Evolutionary conservation across 2,329 filamentous ascomycete species (phyloP), one percentile per base, ranked within the genome.

Genomic region (Trichoderma simmonsii): DNA sequence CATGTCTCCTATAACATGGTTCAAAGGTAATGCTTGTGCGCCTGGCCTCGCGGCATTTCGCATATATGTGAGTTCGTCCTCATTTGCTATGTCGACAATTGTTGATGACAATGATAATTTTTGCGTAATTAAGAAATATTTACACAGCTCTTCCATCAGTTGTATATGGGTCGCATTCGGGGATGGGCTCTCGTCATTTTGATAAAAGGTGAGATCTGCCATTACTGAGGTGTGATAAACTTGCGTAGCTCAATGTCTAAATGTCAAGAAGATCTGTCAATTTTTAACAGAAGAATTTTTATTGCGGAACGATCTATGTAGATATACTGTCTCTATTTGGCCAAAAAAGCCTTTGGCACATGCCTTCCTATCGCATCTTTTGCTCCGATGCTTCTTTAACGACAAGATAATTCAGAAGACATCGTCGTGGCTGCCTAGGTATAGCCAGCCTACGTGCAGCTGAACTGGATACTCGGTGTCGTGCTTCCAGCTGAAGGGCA

Each of bases 1-100:
- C 28, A 72, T 68, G 4, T 73, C 72, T 1, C 65, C 43, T 4
- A 73, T 28, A 26, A 73, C 66, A 2, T 63, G 66, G 18, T 39
- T 34, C 34, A 67, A 8, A 0, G 64, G 51, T 9, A 34, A 12
- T 3, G 21, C 64, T 7, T 59, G 30, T 43, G 64, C 28, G 4
- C 24, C 15, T 18, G 64, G 64, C 32, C 26, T 59, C n/a, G 64
- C 34, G 5, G 11, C 32, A 59, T 30, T 43, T 39, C 51, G 24
- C 64, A 67, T 67, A 8, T 30, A 21, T 30, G 15, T 24, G 4
- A 59, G 21, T 24, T 67, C 64, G 4, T 67, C 64, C 11, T 67
- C 32, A 3, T n/a, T 39, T 14, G 64, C 64, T 21, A 67, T 43
- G 26, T 68, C 65, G 54, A 68, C 26, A 24, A 68, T 60, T 60